phyloP scores from a whole-genome alignment of 2,329 filamentous ascomycete species.

The Ceratocystis eucalypticola region DNA sequence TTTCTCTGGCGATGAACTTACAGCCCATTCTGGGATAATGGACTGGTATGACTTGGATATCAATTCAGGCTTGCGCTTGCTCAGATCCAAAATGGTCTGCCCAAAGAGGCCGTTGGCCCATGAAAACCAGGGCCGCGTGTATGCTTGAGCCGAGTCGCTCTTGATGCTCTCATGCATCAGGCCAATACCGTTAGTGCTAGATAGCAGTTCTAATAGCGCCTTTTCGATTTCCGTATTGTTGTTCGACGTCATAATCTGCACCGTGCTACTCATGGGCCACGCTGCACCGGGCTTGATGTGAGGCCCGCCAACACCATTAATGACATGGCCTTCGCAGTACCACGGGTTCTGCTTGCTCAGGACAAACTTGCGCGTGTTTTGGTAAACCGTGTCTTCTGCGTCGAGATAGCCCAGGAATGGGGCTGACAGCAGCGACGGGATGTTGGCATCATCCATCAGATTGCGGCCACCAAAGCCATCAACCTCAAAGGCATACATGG shows the following conservation, averaged over 20 bases:
- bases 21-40: slow-evolving; percentile 1
- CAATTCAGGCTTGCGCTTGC: slow-evolving; percentile 57
- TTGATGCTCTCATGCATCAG: slow-evolving; percentile 37
- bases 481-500: slow-evolving; percentile 64
- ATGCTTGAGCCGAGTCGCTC: slow-evolving; percentile 25
- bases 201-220: slow-evolving; percentile 29
- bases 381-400: slow-evolving; percentile 51
- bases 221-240: slow-evolving; percentile 27
- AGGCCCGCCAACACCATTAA: slow-evolving; percentile 58
- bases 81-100: slow-evolving; percentile 65
- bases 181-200: slow-evolving; percentile 31
- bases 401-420: slow-evolving; percentile 50
- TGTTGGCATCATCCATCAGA: slow-evolving; percentile 61
- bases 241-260: slow-evolving; percentile 37
- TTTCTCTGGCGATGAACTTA: neutral
- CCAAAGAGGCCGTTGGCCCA: slow-evolving; percentile 86
- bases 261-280: slow-evolving; percentile 45
- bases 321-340: slow-evolving; percentile 50
- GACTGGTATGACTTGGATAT: slow-evolving; percentile 37
- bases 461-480: slow-evolving; percentile 56
- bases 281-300: slow-evolving; percentile 47
- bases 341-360: slow-evolving; percentile 67
- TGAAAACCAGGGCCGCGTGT: slow-evolving; percentile 45
- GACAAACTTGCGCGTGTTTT: slow-evolving; percentile 68
- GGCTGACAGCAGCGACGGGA: slow-evolving; percentile 51